Conservation (phyloP, 768 basidiomycete genomes). For the Phanerochaete carnosa region DNA sequence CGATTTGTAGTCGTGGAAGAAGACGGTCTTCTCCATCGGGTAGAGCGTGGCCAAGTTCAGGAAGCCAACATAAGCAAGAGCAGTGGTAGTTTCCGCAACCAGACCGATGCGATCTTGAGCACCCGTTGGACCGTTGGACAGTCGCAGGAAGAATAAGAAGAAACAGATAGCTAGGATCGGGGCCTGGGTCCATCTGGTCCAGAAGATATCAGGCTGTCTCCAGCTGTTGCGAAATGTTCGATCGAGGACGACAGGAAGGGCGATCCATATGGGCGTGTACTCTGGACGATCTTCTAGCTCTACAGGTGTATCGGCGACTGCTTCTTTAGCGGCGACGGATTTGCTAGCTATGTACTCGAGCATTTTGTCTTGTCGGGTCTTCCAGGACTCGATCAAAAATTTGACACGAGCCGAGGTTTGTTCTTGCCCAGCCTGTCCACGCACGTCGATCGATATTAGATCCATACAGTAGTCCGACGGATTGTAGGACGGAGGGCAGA, state of each 20-base stretch:
- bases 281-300: constrained; percentile 17
- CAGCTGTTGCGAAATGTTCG: constrained; percentile 36
- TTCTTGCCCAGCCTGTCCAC: constrained; percentile 6
- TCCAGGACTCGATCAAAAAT: constrained; percentile 3
- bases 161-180: constrained; percentile 24
- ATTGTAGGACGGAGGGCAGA: constrained; percentile 34
- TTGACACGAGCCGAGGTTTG: constrained; percentile 8
- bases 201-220: constrained; percentile 31
- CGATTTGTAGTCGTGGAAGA: constrained; percentile 38
- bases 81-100: constrained; percentile 23
- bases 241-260: constrained; percentile 35
- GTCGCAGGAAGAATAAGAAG: constrained; percentile 34
- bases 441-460: constrained; percentile 24
- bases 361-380: constrained; percentile 7
- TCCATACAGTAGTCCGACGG: constrained; percentile 39
- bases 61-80: constrained; percentile 34
- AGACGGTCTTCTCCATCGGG: constrained; percentile 39
- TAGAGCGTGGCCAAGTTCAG: constrained; percentile 32
- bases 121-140: constrained; percentile 32
- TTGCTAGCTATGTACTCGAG: not conserved
- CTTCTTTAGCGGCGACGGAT: not conserved
- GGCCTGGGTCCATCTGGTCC: constrained; percentile 15
- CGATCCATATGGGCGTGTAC: constrained; percentile 31
- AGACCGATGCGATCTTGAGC: constrained; percentile 40
- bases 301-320: not conserved